Evolutionary conservation across 768 basidiomycete genomes (phyloP).

Genomic region (Pisolithus marmoratus): DNA sequence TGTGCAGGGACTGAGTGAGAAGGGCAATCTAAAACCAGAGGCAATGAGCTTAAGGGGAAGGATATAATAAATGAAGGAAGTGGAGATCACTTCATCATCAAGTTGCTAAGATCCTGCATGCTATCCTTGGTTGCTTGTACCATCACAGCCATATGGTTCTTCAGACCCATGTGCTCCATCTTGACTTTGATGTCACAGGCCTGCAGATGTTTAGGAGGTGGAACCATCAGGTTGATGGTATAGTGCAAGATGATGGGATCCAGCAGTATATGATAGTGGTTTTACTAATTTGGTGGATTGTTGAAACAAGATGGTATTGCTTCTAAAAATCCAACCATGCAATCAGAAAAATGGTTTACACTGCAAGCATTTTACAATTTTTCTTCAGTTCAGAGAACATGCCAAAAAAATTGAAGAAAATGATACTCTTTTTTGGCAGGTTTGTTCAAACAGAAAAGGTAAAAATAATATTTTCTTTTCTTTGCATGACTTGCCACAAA

Average conservation of each 20-base stretch:
- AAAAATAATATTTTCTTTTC: no score
- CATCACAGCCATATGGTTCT: conserved; percentile 70
- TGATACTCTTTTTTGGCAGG: no score
- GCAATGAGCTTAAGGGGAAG: conserved; percentile 14
- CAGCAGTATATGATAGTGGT: conserved; percentile 68
- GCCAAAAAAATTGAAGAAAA: no score
- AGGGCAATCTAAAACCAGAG: conserved; percentile 60
- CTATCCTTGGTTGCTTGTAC: conserved; percentile 68
- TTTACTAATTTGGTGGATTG: conserved; percentile 80
- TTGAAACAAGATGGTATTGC: conserved; percentile 67
- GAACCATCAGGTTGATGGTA: conserved; percentile 53
- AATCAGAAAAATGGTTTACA: neutral
- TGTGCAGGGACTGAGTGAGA: conserved; percentile 78
- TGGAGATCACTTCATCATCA: conserved; percentile 79
- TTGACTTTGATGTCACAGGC: conserved; percentile 90
- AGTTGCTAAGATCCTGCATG: conserved; percentile 57
- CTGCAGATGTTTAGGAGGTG: conserved; percentile 62
- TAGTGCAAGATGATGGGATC: conserved; percentile 83
- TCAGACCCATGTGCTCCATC: conserved; percentile 71
- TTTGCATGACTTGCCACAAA: no score
- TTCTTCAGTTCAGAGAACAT: no score
- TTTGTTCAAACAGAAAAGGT: no score
- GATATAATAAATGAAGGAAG: neutral
- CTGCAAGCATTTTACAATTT: no score
- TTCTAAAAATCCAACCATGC: conserved; percentile 55